Evolutionary conservation across 2,329 filamentous ascomycete species (phyloP).

Genomic region (Aspergillus tanneri): DNA sequence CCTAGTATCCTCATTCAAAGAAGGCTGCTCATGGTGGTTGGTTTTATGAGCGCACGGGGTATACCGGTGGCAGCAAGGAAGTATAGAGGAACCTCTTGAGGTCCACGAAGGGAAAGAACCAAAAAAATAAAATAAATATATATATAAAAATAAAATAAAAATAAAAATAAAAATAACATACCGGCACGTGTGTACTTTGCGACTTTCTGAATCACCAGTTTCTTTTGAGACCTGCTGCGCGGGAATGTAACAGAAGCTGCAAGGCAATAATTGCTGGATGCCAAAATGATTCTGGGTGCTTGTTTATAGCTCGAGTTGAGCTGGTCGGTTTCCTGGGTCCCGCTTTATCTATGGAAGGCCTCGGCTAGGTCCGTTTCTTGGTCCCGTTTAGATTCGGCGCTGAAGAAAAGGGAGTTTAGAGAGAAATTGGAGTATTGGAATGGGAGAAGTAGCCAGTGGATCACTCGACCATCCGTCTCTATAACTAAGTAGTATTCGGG

Average conservation of each 20-base stretch:
- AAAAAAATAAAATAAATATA: too few relatives aligned
- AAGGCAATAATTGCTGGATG: conserved; percentile 21
- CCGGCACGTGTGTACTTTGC: conserved; percentile 21
- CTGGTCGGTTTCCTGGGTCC: conserved; percentile 1
- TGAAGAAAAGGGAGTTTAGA: conserved; percentile 10
- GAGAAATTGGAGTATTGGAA: conserved; percentile 10
- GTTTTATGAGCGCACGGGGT: too few relatives aligned
- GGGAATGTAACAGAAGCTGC: conserved; percentile 23
- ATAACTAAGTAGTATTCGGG: too few relatives aligned
- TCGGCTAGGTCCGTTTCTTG: conserved; percentile 12
- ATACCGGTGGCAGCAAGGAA: conserved; percentile 14
- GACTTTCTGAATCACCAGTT: conserved; percentile 12
- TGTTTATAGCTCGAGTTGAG: conserved; percentile 12
- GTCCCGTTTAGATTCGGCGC: conserved; percentile 10
- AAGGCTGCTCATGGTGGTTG: conserved; percentile 10
- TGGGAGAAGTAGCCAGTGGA: conserved; percentile 12
- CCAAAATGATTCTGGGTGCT: conserved; percentile 20
- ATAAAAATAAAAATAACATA: conserved; percentile 11
- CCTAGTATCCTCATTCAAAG: conserved; percentile 11
- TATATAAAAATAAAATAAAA: too few relatives aligned
- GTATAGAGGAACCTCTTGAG: neutral
- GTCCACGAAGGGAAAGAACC: conserved; percentile 4
- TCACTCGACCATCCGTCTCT: conserved; percentile 17
- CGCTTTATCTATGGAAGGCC: conserved; percentile 9
- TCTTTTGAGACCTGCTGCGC: conserved; percentile 21